Evolutionary conservation across 2,329 filamentous ascomycete genomes (phyloP).

Genomic region (Dothistroma septosporum): DNA sequence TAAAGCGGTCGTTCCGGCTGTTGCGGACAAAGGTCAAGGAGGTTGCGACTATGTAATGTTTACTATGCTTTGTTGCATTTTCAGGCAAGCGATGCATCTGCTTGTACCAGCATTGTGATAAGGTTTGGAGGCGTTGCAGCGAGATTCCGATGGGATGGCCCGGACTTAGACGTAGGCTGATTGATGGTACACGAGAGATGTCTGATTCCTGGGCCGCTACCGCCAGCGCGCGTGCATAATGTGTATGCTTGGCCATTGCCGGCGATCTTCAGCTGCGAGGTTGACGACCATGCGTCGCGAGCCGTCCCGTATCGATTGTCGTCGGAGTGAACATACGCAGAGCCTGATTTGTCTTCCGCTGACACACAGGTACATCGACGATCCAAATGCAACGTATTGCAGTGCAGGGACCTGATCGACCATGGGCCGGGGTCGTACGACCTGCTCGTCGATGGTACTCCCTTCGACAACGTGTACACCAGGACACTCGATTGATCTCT

Average conservation of each 20-base stretch:
- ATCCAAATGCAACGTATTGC: no score
- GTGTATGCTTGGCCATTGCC: background rate
- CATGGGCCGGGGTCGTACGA: no score
- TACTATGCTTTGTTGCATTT: slow-evolving; percentile 4
- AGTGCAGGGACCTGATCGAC: no score
- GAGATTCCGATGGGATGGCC: background rate
- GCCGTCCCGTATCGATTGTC: no score
- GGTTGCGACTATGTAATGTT: background rate
- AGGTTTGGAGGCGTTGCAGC: background rate
- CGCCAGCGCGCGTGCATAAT: background rate
- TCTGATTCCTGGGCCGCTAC: background rate
- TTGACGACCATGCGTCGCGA: no score
- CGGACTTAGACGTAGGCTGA: background rate
- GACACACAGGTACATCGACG: no score
- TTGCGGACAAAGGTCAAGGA: slow-evolving; percentile 2
- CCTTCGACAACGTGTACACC: no score
- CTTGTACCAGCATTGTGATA: background rate
- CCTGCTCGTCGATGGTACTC: no score
- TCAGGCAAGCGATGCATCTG: slow-evolving; percentile 7
- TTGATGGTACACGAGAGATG: background rate
- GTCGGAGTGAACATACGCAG: no score
- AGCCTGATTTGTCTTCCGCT: no score
- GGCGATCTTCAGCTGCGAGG: no score
- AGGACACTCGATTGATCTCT: no score
- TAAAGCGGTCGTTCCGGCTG: background rate